Base-by-base conservation (phyloP, 2,329 filamentous ascomycete genomes). In the Xylariaceae sp. region DNA sequence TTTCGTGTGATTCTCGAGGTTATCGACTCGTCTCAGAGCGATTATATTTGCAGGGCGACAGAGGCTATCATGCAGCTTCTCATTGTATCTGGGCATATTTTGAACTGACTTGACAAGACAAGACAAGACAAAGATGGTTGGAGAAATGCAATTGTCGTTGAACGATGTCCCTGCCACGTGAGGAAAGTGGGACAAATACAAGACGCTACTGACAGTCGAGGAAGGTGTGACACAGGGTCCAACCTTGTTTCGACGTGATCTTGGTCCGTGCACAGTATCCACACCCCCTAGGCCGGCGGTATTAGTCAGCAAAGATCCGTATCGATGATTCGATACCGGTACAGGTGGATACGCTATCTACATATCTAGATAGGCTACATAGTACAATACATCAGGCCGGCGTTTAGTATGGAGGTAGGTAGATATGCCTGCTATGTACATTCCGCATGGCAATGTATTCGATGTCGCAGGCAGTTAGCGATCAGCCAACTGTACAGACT, bases 101-200 rank as follows among this genome's bases (percentile, higher is more conserved):
- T 19, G 19, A 19, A 19, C 19, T 19, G 19, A 19, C 19, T 19
- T 19, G 43, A 42, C 41, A 37, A 40, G 46, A 46, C 47, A 31
- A 12, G 39, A 47, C 29, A 27, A 37, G 26, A 30, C 6, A 19
- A 19, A 19, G 6, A 42, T 47, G 42, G 12, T 49, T n/a, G 26
- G 26, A 5, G n/a, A 26, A 43, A 51, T 43, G 11, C 7, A 26
- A 44, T 54, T 41, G 48, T 47, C 47, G 34, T 49, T 30, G 6
- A 52, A 55, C 53, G 51, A 48, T 58, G 56, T 42, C 31, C 2
- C 37, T 49, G 53, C 46, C 31, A 50, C 46, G 52, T 40, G 9
- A 19, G 11, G 26, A 8, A 41, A 51, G 55, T 54, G 52, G 55
- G 48, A 53, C 46, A 47, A 35, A 35, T 42, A 19, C 19, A 19